phyloP scores from a whole-genome alignment of 805 yeast genomes.

The Sugiyamaella mastotermitis region DNA sequence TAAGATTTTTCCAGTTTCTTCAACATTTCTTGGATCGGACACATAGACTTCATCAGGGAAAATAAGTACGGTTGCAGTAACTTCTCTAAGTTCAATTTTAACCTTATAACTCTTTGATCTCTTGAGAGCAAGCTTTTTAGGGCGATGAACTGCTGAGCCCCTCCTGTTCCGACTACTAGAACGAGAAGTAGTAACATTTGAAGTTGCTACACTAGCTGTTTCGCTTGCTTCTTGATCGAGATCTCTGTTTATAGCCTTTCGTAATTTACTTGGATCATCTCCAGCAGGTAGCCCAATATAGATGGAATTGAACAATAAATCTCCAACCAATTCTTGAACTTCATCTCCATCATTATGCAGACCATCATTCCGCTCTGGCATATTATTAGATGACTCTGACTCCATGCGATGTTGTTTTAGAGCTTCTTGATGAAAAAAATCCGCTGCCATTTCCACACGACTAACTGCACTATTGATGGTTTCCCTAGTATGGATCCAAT shows the following conservation, averaged over 20 bases:
- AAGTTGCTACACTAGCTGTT: slow-evolving; percentile 14
- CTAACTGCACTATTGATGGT: slow-evolving; percentile 61
- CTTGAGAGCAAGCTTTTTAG: slow-evolving; percentile 43
- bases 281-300: slow-evolving; percentile 55
- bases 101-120: slow-evolving; percentile 62
- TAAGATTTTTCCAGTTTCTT: slow-evolving; percentile 38
- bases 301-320: slow-evolving; percentile 72
- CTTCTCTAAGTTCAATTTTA: slow-evolving; percentile 46
- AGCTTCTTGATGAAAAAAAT: slow-evolving; percentile 25
- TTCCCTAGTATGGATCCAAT: slow-evolving; percentile 75
- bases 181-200: slow-evolving; percentile 2
- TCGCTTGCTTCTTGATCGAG: slow-evolving; percentile 34
- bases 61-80: slow-evolving; percentile 43
- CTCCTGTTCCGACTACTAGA: slow-evolving; percentile 23
- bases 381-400: background rate
- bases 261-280: slow-evolving; percentile 39
- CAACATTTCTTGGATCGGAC: background rate
- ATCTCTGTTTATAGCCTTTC: slow-evolving; percentile 49
- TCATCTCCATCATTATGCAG: slow-evolving; percentile 12
- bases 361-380: background rate
- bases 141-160: background rate
- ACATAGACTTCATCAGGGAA: slow-evolving; percentile 31
- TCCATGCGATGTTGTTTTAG: background rate
- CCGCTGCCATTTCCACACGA: slow-evolving; percentile 48
- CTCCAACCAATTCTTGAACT: slow-evolving; percentile 40